Conservation (phyloP, 495 filamentous ascomycete species). For the Podospora comata region DNA sequence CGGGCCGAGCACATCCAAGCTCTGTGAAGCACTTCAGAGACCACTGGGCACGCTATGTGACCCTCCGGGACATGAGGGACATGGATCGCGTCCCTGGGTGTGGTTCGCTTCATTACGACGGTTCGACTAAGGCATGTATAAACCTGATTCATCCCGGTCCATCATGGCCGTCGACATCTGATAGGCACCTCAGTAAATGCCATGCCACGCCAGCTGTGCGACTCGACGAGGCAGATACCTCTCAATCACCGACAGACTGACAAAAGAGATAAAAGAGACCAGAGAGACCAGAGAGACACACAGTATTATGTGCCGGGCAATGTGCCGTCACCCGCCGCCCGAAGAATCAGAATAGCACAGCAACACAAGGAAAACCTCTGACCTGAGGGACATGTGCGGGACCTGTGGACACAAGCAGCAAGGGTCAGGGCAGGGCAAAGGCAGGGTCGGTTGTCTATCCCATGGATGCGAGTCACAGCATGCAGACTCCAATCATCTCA, state of each 20-base stretch:
- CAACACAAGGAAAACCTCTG: not conserved
- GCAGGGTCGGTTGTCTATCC: not conserved
- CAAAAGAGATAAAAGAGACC: not conserved
- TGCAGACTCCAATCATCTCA: not conserved
- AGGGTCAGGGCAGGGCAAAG: not conserved
- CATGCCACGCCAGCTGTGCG: slow-evolving; percentile 16
- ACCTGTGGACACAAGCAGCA: not conserved
- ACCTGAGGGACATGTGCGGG: not conserved
- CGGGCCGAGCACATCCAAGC: slow-evolving; percentile 3
- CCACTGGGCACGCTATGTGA: slow-evolving; percentile 20
- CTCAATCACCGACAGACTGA: not conserved
- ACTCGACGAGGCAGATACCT: slow-evolving; percentile 15
- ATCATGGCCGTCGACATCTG: not conserved
- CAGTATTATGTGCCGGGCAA: not conserved
- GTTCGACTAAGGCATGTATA: slow-evolving; percentile 2
- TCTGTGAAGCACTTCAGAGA: not conserved
- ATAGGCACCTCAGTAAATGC: slow-evolving; percentile 3
- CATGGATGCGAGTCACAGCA: not conserved
- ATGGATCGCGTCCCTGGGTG: slow-evolving; percentile 9
- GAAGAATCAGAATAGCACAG: not conserved
- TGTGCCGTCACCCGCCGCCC: not conserved
- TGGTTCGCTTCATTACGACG: slow-evolving; percentile 18
- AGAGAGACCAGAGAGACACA: not conserved
- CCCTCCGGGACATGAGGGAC: slow-evolving; percentile 18
- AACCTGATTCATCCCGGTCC: slow-evolving; percentile 16